Evolutionary conservation across 495 filamentous ascomycete genomes (phyloP).

Genomic region (Xeromyces bisporus): DNA sequence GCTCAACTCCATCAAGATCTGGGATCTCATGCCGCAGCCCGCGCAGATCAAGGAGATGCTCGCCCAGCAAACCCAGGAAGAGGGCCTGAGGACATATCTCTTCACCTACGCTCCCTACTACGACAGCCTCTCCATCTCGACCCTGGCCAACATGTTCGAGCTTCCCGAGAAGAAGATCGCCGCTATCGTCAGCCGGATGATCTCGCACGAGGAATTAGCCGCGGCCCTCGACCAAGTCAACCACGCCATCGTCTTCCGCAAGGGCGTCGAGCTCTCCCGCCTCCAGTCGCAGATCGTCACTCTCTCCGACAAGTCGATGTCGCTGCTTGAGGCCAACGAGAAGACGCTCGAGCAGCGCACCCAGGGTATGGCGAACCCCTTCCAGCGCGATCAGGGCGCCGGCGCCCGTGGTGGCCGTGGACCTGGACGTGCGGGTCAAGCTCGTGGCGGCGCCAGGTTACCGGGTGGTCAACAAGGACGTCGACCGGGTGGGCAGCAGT

Average conservation of each 20-base stretch:
- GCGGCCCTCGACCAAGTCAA: conserved; percentile 97
- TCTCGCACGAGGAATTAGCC: conserved; percentile 92
- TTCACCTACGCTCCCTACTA: conserved; percentile 99
- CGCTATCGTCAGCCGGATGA: conserved; percentile 98
- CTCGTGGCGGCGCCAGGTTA: conserved; percentile 44
- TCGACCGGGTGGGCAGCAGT: conserved; percentile 41
- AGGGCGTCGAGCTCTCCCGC: conserved; percentile 92
- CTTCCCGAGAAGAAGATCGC: conserved; percentile 75
- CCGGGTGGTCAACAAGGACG: conserved; percentile 33
- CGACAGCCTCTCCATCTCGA: conserved; percentile 77
- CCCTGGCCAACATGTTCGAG: conserved; percentile 89
- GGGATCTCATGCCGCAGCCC: conserved; percentile 81
- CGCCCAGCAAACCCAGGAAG: conserved; percentile 92
- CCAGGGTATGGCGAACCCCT: conserved; percentile 86
- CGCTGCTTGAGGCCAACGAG: conserved; percentile 92
- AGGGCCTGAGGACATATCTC: conserved; percentile 93
- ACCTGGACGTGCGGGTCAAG: conserved; percentile 43
- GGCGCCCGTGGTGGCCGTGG: conserved; percentile 56
- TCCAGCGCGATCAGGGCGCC: conserved; percentile 69
- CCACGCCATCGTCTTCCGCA: conserved; percentile 93
- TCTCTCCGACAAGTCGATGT: conserved; percentile 86
- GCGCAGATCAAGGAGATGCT: conserved; percentile 93
- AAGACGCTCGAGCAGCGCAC: conserved; percentile 92
- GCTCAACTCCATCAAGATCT: conserved; percentile 96
- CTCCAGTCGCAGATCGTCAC: conserved; percentile 91